Evolutionary conservation across 768 basidiomycete species (phyloP).

Genomic region (Lanmaoa rubissima): DNA sequence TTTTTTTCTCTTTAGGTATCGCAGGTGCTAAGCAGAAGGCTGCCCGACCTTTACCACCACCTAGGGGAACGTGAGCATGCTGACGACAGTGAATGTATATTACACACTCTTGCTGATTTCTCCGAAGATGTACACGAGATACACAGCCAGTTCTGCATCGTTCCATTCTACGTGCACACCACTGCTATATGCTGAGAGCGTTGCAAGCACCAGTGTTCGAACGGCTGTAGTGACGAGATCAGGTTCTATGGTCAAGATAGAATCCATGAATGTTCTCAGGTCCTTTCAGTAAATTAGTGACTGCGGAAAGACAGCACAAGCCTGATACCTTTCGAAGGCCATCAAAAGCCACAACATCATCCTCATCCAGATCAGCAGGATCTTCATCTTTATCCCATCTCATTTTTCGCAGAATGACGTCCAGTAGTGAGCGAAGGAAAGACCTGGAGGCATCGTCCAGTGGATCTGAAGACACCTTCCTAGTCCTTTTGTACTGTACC

Average conservation of each 20-base stretch:
- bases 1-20: conserved; percentile 66
- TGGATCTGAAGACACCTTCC: conserved; percentile 59
- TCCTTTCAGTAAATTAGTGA: conserved; percentile 51
- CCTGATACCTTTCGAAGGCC: conserved; percentile 73
- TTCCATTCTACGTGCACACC: conserved; percentile 79
- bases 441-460: conserved; percentile 64
- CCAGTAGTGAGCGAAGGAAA: conserved; percentile 76
- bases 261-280: conserved; percentile 82
- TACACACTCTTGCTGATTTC: conserved; percentile 84
- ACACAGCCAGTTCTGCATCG: conserved; percentile 90
- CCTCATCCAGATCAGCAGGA: conserved; percentile 83
- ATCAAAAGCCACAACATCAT: conserved; percentile 80
- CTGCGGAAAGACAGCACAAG: neutral
- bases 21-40: conserved; percentile 82
- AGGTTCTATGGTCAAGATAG: conserved; percentile 81
- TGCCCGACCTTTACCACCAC: conserved; percentile 75
- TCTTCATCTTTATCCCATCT: conserved; percentile 85
- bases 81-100: neutral
- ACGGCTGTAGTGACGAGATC: conserved; percentile 80
- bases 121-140: conserved; percentile 91
- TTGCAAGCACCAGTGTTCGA: conserved; percentile 67
- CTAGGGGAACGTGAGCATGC: conserved; percentile 34
- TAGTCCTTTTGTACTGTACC: conserved; percentile 75
- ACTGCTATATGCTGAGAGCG: conserved; percentile 63
- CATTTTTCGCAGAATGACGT: conserved; percentile 82